These are phyloP conservation scores for Cystobasidium slooffiae DNA, from an alignment of 1,284 basidiomycete species.

Conservation along the genomic window DNA sequence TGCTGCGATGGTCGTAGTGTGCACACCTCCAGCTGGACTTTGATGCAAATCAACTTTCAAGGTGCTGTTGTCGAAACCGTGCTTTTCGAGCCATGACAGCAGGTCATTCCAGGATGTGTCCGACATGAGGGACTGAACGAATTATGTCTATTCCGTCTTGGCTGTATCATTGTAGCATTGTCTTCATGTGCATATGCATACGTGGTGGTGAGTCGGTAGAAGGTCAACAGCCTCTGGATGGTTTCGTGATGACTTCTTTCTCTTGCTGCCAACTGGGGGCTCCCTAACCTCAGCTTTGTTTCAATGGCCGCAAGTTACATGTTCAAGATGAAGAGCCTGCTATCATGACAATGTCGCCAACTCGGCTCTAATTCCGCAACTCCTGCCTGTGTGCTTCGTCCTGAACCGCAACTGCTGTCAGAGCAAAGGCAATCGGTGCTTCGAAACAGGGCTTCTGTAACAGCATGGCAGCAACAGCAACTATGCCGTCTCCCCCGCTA, in stretches of 20 bases:
- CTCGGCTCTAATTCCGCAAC: no score
- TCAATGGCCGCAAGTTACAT: no score
- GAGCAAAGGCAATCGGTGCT: not conserved
- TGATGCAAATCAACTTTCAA: slow-evolving; percentile 23
- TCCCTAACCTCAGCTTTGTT: no score
- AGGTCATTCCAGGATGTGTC: slow-evolving; percentile 24
- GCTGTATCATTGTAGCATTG: slow-evolving; percentile 12
- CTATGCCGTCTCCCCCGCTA: not conserved
- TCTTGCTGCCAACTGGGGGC: no score
- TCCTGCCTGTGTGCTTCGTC: no score
- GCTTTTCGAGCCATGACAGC: slow-evolving; percentile 33
- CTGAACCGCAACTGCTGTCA: no score
- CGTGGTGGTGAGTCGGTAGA: not conserved
- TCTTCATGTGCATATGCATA: not conserved
- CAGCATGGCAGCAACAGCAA: not conserved
- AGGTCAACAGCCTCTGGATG: no score
- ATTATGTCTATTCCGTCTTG: not conserved
- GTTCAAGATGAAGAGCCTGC: no score
- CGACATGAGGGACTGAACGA: not conserved
- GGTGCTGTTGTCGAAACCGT: slow-evolving; percentile 26
- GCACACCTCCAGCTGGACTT: slow-evolving; percentile 36
- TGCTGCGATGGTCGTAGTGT: not conserved
- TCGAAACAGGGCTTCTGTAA: not conserved
- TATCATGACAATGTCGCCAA: no score
- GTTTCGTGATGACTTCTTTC: no score